Evolutionary conservation across 164 flowering plant genomes (phyloP).

Genomic region (Aristolochia fimbriata): DNA sequence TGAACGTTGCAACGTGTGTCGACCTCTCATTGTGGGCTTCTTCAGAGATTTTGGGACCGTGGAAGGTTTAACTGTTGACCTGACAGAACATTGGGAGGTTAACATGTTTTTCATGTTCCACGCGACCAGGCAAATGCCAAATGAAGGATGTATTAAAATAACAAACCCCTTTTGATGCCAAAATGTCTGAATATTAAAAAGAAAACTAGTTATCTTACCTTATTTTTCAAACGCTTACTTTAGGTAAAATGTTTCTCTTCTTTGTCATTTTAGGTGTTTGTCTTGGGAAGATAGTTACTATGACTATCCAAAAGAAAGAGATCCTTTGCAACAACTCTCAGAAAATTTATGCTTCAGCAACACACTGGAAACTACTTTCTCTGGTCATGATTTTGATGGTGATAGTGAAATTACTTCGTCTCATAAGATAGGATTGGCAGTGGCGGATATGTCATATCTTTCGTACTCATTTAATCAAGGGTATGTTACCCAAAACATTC

Average conservation of each 20-base stretch:
- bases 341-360: slow-evolving; percentile 13
- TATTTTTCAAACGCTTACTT: neutral
- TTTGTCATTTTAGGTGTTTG: slow-evolving; percentile 41
- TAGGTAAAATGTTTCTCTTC: neutral
- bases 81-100: too few species aligned
- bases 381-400: slow-evolving; percentile 11
- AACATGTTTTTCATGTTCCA: too few species aligned
- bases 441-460: slow-evolving; percentile 50
- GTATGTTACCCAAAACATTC: slow-evolving; percentile 24
- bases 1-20: too few species aligned
- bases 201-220: neutral
- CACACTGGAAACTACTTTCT: slow-evolving; percentile 7
- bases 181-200: neutral
- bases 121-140: too few species aligned
- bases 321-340: slow-evolving; percentile 5
- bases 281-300: slow-evolving; percentile 72
- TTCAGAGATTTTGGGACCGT: too few species aligned
- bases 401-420: slow-evolving; percentile 11
- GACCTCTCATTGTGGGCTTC: too few species aligned
- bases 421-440: slow-evolving; percentile 22
- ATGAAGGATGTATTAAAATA: too few species aligned
- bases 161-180: too few species aligned
- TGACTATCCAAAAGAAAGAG: slow-evolving; percentile 24
- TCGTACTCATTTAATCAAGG: slow-evolving; percentile 60
- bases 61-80: too few species aligned